Evolutionary conservation across 345 rosid species (phyloP).

Genomic region (Bruguiera parviflora): DNA sequence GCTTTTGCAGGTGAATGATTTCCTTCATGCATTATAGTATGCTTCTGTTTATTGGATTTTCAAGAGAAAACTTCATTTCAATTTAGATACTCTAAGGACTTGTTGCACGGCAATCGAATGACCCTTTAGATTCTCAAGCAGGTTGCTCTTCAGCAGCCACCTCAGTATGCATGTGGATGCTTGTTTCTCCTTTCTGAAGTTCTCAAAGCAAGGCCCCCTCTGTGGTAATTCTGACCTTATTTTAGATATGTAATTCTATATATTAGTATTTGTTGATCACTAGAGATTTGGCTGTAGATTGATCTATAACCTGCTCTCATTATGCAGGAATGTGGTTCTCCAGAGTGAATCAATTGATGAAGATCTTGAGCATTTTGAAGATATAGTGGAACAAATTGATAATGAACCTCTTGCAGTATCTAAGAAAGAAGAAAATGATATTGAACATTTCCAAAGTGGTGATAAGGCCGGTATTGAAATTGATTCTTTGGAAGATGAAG

Average conservation of each 20-base stretch:
- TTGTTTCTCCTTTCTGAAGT: conserved; percentile 92
- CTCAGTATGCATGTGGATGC: conserved; percentile 91
- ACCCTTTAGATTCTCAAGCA: conserved; percentile 33
- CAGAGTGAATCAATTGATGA: conserved; percentile 84
- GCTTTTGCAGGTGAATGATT: conserved; percentile 66
- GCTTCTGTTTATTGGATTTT: background rate
- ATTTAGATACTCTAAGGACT: background rate
- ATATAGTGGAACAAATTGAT: conserved; percentile 65
- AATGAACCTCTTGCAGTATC: conserved; percentile 24
- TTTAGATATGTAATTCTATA: background rate
- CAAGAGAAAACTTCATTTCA: background rate
- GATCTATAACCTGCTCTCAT: background rate
- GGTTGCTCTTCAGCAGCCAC: conserved; percentile 95
- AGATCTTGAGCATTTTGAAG: conserved; percentile 92
- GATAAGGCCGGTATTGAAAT: conserved; percentile 30
- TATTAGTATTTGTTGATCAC: background rate
- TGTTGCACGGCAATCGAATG: background rate
- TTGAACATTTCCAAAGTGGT: conserved; percentile 17
- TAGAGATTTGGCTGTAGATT: background rate
- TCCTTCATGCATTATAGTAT: background rate
- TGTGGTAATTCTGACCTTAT: conserved; percentile 50
- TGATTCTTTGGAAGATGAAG: conserved; percentile 61
- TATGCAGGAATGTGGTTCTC: conserved; percentile 69
- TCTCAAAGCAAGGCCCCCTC: conserved; percentile 78
- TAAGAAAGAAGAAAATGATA: conserved; percentile 34